Evolutionary conservation across 225 moss, liverwort and hornwort species (phyloP).

Genomic region (Pleurozium schreberi): DNA sequence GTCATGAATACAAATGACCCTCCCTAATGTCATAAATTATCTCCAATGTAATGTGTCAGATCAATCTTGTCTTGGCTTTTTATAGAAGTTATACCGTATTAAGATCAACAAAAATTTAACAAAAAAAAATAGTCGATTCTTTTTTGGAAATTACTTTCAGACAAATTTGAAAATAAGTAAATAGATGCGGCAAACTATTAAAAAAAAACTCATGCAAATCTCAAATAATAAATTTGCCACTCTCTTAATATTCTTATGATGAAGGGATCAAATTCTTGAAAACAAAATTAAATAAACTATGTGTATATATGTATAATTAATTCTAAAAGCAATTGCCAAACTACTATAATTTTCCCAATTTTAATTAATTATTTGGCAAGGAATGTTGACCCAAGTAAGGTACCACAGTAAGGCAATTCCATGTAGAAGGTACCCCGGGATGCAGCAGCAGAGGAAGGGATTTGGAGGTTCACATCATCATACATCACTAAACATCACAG

Average conservation of each 20-base stretch:
- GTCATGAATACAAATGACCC: too few relatives aligned
- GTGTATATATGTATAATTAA: too few relatives aligned
- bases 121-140: background rate
- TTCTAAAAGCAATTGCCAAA: rapidly evolving
- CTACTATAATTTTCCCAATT: too few relatives aligned
- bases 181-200: background rate
- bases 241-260: too few relatives aligned
- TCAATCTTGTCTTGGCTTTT: too few relatives aligned
- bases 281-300: background rate
- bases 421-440: too few relatives aligned
- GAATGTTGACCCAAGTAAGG: background rate
- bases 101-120: background rate
- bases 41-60: too few relatives aligned
- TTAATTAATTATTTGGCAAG: too few relatives aligned
- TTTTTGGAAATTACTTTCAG: background rate
- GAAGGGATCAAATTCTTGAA: background rate
- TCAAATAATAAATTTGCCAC: background rate
- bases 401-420: background rate
- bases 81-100: too few relatives aligned
- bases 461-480: background rate
- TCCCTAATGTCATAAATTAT: too few relatives aligned
- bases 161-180: background rate
- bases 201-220: background rate
- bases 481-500: background rate
- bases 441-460: background rate